Base-by-base conservation (phyloP, 2,329 filamentous ascomycete genomes). In the Gyromitra esculenta region DNA sequence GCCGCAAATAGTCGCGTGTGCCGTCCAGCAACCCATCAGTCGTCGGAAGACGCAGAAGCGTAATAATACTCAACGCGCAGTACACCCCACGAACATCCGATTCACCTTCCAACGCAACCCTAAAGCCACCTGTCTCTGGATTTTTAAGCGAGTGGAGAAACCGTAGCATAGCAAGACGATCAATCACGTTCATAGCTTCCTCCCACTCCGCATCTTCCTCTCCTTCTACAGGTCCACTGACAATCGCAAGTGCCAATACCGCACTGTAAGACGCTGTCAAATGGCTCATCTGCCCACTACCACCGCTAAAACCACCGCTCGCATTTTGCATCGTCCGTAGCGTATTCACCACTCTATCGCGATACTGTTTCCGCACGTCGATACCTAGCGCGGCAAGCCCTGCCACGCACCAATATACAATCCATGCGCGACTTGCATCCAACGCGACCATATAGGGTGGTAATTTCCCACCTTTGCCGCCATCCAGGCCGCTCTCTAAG, bases 1-100 rank as follows among this genome's bases (percentile, higher is more conserved):
- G 56, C 37, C 73, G 56, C 21, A 79, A 76, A 72, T 79, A 87
- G 89, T 78, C 79, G 3, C 73, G 45, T 1, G 79, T 77, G 4
- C 79, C 78, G 39, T 75, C 50, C 2, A 80, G 43, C 15, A 81
- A 67, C 13, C 64, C 78, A 25, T 62, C 64, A 70, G 92, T 89
- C 64, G 96, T 87, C 15, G 96, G 96, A 62, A 99, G 85, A 82
- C 93, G 90, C 71, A 98, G 88, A 59, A 98, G 86, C 7, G 92
- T 92, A 80, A 97, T 89, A 71, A 97, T 88, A 73, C 95, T 91
- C 82, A 95, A 88, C 63, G 94, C 93, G 85, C 94, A 97, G 85
- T 97, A 99, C 68, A 94, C 94, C 78, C 95, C 96, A 82, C 93
- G 90, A 77, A 97, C 92, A 83, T 99, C 96, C 84, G 96, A 91